Base-by-base conservation (phyloP, 108 stramenopile genomes). In the Fragilaria crotonensis region DNA sequence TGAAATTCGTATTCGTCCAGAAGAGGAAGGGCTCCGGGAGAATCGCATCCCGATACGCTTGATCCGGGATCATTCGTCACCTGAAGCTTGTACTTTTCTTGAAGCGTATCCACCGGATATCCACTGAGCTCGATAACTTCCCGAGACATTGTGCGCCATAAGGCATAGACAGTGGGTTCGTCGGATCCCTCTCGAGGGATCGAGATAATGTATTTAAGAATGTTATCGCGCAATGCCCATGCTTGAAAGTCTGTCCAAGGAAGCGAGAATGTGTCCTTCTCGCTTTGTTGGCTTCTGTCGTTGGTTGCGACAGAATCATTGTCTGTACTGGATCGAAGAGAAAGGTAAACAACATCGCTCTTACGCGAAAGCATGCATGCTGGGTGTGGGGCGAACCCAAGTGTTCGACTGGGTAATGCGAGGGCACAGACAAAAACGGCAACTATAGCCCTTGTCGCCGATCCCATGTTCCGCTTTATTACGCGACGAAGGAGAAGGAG, bases 1-100 rank as follows among this genome's bases (percentile, higher is more conserved):
- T 62, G 57, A 72, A 91, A 91, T 30, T 79, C 73, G 54, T 72
- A 91, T 29, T 87, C 75, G 48, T 91, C 84, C 33, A 91, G 48
- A 72, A 79, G 74, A 17, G 90, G 90, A 25, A 87, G 50, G 11
- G 78, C 27, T 33, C 59, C 70, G 1, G 76, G 79, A 7, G 49
- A 49, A 54, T 19, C 19, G 19, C 20, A 18, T 17, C 20, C 2
- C n/a, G 33, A 25, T 18, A 18, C 23, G 47, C 22, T 67, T 62
- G 26, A 31, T 29, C 29, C 23, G 45, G 25, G 55, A 22, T 52
- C 23, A 22, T 27, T 52, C 27, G 31, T 31, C 23, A 27, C 18
- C 53, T 22, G 46, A 30, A 5, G 41, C 25, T 32, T 30, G 18
- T 73, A 58, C 33, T 50, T 68, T 7, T 59, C 45, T 47, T 61